A percentile compares a stretch with the other conserved stretches of the same genome.
phyloP scores from a whole-genome alignment of 805 yeast genomes.

The Candida endomychidarum region DNA sequence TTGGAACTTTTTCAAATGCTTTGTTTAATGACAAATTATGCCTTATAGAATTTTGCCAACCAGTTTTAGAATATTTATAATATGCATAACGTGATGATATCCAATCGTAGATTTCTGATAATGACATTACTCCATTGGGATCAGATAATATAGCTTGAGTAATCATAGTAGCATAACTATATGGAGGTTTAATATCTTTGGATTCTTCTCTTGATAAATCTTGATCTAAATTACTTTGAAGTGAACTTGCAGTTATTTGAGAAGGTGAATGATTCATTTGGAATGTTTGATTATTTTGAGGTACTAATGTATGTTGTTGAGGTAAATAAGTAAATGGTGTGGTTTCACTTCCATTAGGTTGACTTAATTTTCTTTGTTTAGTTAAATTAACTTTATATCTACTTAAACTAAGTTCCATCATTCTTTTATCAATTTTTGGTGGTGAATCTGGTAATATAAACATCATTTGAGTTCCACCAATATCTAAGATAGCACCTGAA shows the following conservation, averaged over 20 bases:
- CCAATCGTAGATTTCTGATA: constrained; percentile 92
- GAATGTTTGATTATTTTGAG: constrained; percentile 41
- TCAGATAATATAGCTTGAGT: constrained; percentile 94
- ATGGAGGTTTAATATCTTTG: constrained; percentile 93
- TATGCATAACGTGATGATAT: constrained; percentile 85
- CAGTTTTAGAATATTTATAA: constrained; percentile 87
- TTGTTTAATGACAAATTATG: constrained; percentile 91
- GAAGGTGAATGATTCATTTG: constrained; percentile 49
- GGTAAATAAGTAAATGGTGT: constrained; percentile 18
- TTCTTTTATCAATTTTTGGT: constrained; percentile 59
- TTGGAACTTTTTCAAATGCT: constrained; percentile 96
- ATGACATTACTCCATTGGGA: constrained; percentile 80
- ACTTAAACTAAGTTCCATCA: constrained; percentile 38
- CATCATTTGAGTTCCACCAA: constrained; percentile 99
- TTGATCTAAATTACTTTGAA: constrained; percentile 48
- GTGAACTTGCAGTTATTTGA: constrained; percentile 39
- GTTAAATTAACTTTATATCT: constrained; percentile 27
- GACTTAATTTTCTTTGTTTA: constrained; percentile 20
- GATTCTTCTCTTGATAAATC: constrained; percentile 88
- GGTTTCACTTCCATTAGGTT: constrained; percentile 10
- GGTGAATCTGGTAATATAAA: constrained; percentile 90
- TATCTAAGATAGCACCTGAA: constrained; percentile 89
- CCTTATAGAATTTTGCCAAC: constrained; percentile 98
- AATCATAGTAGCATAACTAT: constrained; percentile 96
- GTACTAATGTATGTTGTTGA: constrained; percentile 18